A percentile compares a stretch with the other conserved stretches of the same genome.
Conservation (phyloP, 1,284 basidiomycete species). For the Entoloma clypeatum region DNA sequence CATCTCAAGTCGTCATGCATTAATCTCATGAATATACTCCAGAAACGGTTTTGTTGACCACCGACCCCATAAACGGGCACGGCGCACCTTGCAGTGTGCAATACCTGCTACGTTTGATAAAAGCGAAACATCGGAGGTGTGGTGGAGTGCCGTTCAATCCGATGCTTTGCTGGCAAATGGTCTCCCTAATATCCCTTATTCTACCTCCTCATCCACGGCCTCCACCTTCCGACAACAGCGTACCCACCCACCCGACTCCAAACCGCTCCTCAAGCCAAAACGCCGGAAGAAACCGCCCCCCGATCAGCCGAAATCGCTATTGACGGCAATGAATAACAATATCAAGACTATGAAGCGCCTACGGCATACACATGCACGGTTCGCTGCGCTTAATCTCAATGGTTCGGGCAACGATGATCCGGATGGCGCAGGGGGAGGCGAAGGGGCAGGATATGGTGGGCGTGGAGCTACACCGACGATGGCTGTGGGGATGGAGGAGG, state of each 20-base stretch:
- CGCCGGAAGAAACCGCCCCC: slow-evolving; percentile 33
- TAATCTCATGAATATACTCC: slow-evolving; percentile 2
- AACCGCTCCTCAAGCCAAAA: slow-evolving; percentile 31
- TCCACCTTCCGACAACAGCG: slow-evolving; percentile 15
- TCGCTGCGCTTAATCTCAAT: slow-evolving; percentile 50
- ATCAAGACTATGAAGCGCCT: slow-evolving; percentile 68
- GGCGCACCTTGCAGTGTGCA: slow-evolving; percentile 32
- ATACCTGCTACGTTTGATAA: slow-evolving; percentile 32
- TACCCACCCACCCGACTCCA: slow-evolving; percentile 11
- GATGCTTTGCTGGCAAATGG: slow-evolving; percentile 61
- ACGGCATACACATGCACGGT: slow-evolving; percentile 65
- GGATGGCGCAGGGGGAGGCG: slow-evolving; percentile 32
- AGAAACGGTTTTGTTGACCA: slow-evolving; percentile 29
- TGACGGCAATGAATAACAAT: slow-evolving; percentile 69
- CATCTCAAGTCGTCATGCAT: slow-evolving; percentile 6
- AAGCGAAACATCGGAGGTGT: slow-evolving; percentile 52
- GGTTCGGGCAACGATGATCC: slow-evolving; percentile 40
- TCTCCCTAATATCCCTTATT: slow-evolving; percentile 52
- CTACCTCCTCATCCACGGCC: slow-evolving; percentile 24
- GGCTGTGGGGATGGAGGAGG: slow-evolving; percentile 27
- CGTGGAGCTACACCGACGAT: slow-evolving; percentile 10
- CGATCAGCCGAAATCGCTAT: slow-evolving; percentile 44
- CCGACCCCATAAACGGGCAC: slow-evolving; percentile 40
- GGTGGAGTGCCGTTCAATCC: slow-evolving; percentile 70
- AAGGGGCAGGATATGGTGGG: slow-evolving; percentile 11